These are phyloP conservation scores for Fusarium tricinctum DNA, from an alignment of 2,329 filamentous ascomycete genomes.

Conservation along the genomic window DNA sequence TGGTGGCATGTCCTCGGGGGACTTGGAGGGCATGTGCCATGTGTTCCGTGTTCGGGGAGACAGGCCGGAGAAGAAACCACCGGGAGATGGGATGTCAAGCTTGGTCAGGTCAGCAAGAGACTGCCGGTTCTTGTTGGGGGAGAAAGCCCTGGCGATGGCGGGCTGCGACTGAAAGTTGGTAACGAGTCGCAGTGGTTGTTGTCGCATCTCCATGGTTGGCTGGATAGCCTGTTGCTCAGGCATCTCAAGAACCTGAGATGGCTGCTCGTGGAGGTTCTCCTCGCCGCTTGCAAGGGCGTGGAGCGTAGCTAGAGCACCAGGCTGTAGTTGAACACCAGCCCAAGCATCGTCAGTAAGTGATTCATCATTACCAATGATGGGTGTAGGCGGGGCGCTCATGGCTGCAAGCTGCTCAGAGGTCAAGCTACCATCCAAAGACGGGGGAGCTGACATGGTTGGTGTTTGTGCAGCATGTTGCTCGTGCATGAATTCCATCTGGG, in stretches of 20 bases:
- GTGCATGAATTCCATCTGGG: slow-evolving; percentile 78
- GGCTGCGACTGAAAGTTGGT: slow-evolving; percentile 56
- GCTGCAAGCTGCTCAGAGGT: slow-evolving; percentile 88
- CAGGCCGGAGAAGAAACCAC: slow-evolving; percentile 90
- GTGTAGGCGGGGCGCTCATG: slow-evolving; percentile 87
- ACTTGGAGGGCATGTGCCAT: slow-evolving; percentile 76
- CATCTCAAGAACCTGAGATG: slow-evolving; percentile 61
- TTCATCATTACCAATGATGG: slow-evolving; percentile 73
- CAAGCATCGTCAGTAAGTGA: slow-evolving; percentile 73
- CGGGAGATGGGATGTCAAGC: slow-evolving; percentile 90
- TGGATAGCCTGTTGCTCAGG: slow-evolving; percentile 47
- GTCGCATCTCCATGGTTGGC: slow-evolving; percentile 61
- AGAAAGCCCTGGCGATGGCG: slow-evolving; percentile 40
- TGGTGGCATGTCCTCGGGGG: slow-evolving; percentile 68
- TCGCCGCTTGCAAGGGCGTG: slow-evolving; percentile 76
- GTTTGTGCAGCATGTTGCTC: slow-evolving; percentile 73
- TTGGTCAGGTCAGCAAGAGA: slow-evolving; percentile 81
- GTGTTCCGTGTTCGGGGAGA: slow-evolving; percentile 82
- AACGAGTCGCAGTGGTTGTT: slow-evolving; percentile 65
- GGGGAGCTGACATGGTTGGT: slow-evolving; percentile 82
- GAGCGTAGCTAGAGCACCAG: slow-evolving; percentile 83
- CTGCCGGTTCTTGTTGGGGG: slow-evolving; percentile 59
- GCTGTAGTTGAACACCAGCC: slow-evolving; percentile 81
- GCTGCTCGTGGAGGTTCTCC: slow-evolving; percentile 72
- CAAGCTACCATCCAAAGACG: slow-evolving; percentile 90